phyloP scores from a whole-genome alignment of 768 basidiomycete species.

The Tulasnella sp. region DNA sequence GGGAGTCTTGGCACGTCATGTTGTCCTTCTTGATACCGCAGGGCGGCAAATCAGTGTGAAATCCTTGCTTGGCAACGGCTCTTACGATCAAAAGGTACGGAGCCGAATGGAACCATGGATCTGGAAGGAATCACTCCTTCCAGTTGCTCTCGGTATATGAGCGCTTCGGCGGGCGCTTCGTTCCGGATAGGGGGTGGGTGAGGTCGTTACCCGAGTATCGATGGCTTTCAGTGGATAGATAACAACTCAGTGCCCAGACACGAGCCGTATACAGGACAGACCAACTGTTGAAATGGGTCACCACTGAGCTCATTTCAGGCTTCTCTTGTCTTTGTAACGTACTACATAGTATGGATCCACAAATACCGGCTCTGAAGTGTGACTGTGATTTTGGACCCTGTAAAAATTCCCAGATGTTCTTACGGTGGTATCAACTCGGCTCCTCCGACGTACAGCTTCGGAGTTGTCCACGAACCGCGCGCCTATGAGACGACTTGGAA shows the following conservation, averaged over 20 bases:
- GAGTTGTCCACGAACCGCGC: not conserved
- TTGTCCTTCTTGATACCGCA: not conserved
- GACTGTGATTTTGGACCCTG: not conserved
- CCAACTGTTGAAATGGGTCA: not conserved
- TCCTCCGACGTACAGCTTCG: not conserved
- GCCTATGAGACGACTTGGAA: not conserved
- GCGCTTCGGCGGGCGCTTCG: not conserved
- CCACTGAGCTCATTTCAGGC: not conserved
- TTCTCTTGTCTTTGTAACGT: not conserved
- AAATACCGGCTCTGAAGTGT: not conserved
- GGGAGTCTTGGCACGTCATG: not conserved
- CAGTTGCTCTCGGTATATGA: not conserved
- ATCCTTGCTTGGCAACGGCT: not conserved
- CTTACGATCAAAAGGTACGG: not conserved
- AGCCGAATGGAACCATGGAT: not conserved
- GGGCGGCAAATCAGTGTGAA: not conserved
- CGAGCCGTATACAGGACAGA: not conserved
- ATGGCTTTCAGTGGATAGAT: not conserved
- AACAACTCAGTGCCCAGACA: not conserved
- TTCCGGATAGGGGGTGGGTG: not conserved
- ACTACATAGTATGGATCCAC: not conserved
- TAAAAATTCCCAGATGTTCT: not conserved
- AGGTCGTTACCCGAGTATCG: not conserved
- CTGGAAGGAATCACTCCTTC: not conserved
- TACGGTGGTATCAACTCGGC: not conserved